These are phyloP conservation scores for Psidium friedrichsthalianum DNA, from an alignment of 345 rosid species.

Conservation along the genomic window DNA sequence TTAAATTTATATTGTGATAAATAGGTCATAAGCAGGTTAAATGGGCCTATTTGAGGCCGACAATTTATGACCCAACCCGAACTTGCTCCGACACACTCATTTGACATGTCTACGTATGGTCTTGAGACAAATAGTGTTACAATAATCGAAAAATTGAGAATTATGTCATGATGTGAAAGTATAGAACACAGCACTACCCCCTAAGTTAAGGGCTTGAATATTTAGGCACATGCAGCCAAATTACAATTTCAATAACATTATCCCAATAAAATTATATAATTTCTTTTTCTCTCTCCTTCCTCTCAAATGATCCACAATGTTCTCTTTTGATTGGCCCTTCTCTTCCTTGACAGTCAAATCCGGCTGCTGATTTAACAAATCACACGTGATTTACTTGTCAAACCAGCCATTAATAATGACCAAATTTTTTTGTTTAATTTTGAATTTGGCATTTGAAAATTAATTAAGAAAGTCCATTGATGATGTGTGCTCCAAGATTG, in stretches of 20 bases:
- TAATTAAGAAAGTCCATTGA: neutral
- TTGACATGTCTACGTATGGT: no score
- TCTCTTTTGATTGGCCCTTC: neutral
- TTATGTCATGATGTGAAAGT: neutral
- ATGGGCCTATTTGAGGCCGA: no score
- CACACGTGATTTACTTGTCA: neutral
- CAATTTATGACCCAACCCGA: no score
- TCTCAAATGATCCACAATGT: neutral
- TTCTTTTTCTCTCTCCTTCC: neutral
- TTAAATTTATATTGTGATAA: no score
- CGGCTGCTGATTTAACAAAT: neutral
- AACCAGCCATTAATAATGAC: neutral
- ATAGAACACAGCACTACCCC: neutral
- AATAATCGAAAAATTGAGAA: neutral
- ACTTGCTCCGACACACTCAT: no score
- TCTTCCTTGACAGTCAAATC: neutral
- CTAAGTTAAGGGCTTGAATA: neutral
- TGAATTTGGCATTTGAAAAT: neutral
- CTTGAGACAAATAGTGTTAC: neutral
- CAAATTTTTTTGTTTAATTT: neutral
- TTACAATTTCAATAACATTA: neutral
- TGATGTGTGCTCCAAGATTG: neutral
- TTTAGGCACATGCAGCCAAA: neutral
- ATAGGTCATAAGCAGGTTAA: no score
- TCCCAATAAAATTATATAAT: neutral